Percentiles rank a stretch among this genome's conserved stretches.
Evolutionary conservation across 2,329 filamentous ascomycete genomes (phyloP).

Genomic region (Colletotrichum echinochloae): DNA sequence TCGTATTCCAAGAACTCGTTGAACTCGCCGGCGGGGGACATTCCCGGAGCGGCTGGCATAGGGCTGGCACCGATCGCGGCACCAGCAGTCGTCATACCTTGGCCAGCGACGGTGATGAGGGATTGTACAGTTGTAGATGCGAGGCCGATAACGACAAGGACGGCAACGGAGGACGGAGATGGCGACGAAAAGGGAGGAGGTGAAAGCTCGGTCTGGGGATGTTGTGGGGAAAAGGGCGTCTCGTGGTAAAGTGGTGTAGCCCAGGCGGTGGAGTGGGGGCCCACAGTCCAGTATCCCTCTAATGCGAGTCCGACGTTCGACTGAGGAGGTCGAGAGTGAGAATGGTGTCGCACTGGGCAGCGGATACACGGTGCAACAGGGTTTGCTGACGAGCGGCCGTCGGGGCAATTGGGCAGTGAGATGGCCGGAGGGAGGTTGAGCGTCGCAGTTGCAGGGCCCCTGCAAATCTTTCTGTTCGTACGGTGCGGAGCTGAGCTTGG

Average conservation of each 20-base stretch:
- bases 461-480: conserved; percentile 14
- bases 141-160: conserved; percentile 31
- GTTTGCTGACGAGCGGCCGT: conserved; percentile 30
- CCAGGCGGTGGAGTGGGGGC: conserved; percentile 41
- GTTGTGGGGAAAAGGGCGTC: conserved; percentile 41
- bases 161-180: conserved; percentile 28
- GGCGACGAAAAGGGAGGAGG: conserved; percentile 38
- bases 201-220: conserved; percentile 42
- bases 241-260: conserved; percentile 40
- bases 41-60: conserved; percentile 53
- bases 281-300: conserved; percentile 38
- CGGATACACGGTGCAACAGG: conserved; percentile 38
- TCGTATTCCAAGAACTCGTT: conserved; percentile 54
- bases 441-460: conserved; percentile 7
- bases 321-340: neutral
- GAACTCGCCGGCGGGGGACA: conserved; percentile 47
- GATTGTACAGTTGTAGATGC: conserved; percentile 17
- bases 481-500: conserved; percentile 18
- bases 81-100: conserved; percentile 44
- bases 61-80: conserved; percentile 49
- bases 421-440: conserved; percentile 18
- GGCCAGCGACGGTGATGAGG: conserved; percentile 30
- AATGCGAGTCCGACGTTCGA: conserved; percentile 36
- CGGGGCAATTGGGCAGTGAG: conserved; percentile 31
- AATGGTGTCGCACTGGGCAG: conserved; percentile 33